A percentile compares a stretch with the other conserved stretches of the same genome.
Conservation (phyloP, 176 grass and related monocot genomes). For the Eragrostis curvula region DNA sequence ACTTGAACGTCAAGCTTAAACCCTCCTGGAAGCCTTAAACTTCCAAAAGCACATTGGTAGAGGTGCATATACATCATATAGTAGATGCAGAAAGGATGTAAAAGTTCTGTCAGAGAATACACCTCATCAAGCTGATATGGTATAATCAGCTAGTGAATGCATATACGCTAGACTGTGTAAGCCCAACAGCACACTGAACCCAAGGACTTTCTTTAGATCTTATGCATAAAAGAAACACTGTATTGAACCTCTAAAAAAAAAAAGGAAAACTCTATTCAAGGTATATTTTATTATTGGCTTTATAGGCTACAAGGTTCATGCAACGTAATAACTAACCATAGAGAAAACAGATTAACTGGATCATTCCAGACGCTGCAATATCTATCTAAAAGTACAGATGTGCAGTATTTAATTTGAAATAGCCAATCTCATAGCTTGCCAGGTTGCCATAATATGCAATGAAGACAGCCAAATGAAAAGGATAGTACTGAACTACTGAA, state of each 20-base stretch:
- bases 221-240: conserved; percentile 6
- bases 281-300: conserved; percentile 3
- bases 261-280: background rate
- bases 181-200: background rate
- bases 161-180: background rate
- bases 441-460: conserved; percentile 6
- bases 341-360: conserved; percentile 15
- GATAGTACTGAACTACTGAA: background rate
- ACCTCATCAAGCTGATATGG: background rate
- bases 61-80: conserved; percentile 16
- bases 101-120: background rate
- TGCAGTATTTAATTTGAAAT: conserved; percentile 25
- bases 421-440: background rate
- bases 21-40: background rate
- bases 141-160: background rate
- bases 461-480: background rate
- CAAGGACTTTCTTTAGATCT: conserved; percentile 9
- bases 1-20: conserved; percentile 25
- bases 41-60: background rate
- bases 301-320: conserved; percentile 1
- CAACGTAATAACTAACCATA: background rate
- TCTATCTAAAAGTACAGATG: background rate
- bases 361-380: conserved; percentile 10
- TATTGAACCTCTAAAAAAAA: background rate
- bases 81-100: background rate